Evolutionary conservation across 148 eudicot species (phyloP), one percentile per base, ranked within the genome.

Genomic region (Amaranthus cruentus): DNA sequence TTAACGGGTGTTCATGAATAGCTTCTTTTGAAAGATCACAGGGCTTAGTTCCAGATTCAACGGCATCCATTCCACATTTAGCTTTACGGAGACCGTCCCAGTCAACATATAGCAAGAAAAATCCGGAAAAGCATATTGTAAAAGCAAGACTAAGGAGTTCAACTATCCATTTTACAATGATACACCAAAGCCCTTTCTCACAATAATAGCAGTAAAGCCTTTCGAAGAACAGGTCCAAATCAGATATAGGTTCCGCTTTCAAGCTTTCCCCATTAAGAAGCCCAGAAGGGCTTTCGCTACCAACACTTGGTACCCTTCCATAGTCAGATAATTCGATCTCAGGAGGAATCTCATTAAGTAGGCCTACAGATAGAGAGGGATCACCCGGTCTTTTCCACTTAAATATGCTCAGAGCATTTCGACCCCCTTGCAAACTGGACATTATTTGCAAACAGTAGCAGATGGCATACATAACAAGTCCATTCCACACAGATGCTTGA

Each of bases 121-220:
- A 95, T 4, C 89, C 97, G 2, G 99, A 88, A 80, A 95, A 95
- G 74, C 93, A 91, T 78, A 95, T 95, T n/a, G 89, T 90, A 79
- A 95, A 95, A 73, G 88, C 99, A 55, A 95, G 87, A 77, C 96
- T 87, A 38, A 92, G 75, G 9, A 91, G 96, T 79, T 95, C 99
- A 66, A 90, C 91, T 61, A 95, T 88, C 99, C 99, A 95, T 85
- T 91, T 95, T 7, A 88, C 91, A 68, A 95, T 90, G 48, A 95
- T 90, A 88, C 99, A 95, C 96, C 93, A 92, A 76, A 95, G 94
- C 54, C 99, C 99, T 83, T 95, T 95, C 81, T 91, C 99, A 66
- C 99, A 88, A 60, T 95, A 95, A 66, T 95, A 95, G 84, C 86
- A 87, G 78, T 95, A 92, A 28, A 95, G 81, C 77, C 94, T 87